Conservation (phyloP, 2,329 filamentous ascomycete species). For the Diaporthe caulivora region DNA sequence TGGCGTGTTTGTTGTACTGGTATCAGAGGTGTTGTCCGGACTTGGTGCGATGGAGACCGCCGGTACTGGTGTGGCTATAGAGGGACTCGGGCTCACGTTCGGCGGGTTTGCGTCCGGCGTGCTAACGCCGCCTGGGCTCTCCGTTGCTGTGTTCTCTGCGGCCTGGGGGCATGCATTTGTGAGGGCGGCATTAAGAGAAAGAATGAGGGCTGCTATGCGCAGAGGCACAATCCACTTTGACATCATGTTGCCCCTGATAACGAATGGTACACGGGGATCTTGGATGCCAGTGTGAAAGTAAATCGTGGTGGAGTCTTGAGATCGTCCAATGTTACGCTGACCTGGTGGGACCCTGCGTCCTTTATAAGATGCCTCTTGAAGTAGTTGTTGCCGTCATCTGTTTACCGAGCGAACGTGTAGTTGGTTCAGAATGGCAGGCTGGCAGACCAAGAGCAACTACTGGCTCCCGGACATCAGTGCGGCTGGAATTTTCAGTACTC, state of each 20-base stretch:
- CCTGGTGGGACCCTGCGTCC: not conserved
- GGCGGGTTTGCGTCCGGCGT: not conserved
- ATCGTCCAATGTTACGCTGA: not conserved
- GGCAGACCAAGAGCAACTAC: conserved; percentile 8
- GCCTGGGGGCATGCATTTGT: not conserved
- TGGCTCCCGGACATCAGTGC: not conserved
- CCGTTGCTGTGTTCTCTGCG: not conserved
- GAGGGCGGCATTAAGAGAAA: not conserved
- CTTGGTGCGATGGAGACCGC: not conserved
- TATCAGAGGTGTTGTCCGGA: not conserved
- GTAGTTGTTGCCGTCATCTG: not conserved
- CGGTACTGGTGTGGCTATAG: not conserved
- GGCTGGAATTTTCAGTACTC: not conserved
- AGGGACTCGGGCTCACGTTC: not conserved
- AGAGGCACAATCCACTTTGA: not conserved
- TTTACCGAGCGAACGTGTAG: not conserved
- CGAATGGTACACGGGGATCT: not conserved
- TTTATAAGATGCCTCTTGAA: not conserved
- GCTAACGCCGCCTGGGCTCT: not conserved
- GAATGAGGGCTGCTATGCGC: not conserved
- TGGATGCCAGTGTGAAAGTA: not conserved
- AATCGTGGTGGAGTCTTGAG: not conserved
- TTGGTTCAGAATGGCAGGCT: not conserved
- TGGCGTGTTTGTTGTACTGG: not conserved
- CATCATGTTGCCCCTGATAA: not conserved